A percentile compares a stretch with the other conserved stretches of the same genome.
Conservation (phyloP, 768 basidiomycete genomes). For the Hygrocybe coccinea region DNA sequence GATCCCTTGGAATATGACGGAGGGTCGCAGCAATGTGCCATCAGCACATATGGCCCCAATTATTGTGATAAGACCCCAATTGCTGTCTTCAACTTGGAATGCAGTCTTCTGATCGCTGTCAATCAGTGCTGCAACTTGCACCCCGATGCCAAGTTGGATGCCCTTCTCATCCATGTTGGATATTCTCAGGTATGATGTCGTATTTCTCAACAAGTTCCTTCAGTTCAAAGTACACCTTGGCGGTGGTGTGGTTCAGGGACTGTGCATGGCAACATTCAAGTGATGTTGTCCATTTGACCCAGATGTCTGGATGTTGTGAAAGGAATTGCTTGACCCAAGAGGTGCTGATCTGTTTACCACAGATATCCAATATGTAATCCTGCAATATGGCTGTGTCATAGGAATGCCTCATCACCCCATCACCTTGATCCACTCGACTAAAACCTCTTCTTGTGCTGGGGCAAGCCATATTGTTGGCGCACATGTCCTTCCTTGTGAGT, state of each 20-base stretch:
- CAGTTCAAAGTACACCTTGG: conserved; percentile 26
- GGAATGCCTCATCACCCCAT: conserved; percentile 18
- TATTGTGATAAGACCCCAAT: conserved; percentile 39
- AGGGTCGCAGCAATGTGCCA: conserved; percentile 19
- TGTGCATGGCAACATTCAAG: conserved; percentile 17
- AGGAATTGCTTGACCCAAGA: conserved; percentile 3
- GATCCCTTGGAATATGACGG: conserved; percentile 8
- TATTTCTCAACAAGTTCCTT: conserved; percentile 19
- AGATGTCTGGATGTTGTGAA: conserved; percentile 18
- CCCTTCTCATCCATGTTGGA: conserved; percentile 34
- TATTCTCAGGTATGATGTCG: conserved; percentile 24
- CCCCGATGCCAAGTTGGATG: conserved; percentile 22
- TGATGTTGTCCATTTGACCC: conserved; percentile 14
- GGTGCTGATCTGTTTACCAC: conserved; percentile 10
- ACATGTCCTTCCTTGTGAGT: conserved; percentile 13
- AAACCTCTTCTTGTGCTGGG: conserved; percentile 19
- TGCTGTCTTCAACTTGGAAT: conserved; percentile 24
- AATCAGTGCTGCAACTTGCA: conserved; percentile 16
- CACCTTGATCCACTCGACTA: conserved; percentile 23
- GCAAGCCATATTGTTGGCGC: conserved; percentile 16
- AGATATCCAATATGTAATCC: conserved; percentile 13
- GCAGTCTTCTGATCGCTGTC: conserved; percentile 12
- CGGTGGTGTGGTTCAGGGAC: conserved; percentile 29
- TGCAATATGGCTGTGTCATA: conserved; percentile 12
- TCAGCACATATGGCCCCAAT: conserved; percentile 38